Evolutionary conservation across 2,329 filamentous ascomycete genomes (phyloP).

Genomic region (Cordyceps cicadae): DNA sequence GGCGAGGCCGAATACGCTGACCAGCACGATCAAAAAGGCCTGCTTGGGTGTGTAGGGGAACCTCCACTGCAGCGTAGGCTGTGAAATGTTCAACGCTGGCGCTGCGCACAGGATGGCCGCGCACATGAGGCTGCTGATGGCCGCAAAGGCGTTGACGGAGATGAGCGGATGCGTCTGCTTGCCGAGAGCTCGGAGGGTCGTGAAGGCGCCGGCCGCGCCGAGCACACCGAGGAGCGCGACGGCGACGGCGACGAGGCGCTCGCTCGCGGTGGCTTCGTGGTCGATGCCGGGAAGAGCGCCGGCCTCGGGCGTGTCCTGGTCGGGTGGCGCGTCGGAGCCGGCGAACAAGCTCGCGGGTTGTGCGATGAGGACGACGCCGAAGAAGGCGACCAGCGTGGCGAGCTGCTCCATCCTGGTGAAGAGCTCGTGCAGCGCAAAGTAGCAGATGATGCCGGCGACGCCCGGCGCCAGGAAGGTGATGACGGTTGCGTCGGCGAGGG

Average conservation of each 20-base stretch:
- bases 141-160: constrained; percentile 75
- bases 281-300: constrained; percentile 22
- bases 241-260: constrained; percentile 62
- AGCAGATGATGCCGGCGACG: constrained; percentile 72
- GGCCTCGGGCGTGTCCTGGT: constrained; percentile 11
- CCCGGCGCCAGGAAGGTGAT: constrained; percentile 80
- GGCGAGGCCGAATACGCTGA: constrained; percentile 68
- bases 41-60: constrained; percentile 37
- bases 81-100: constrained; percentile 35
- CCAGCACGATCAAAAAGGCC: constrained; percentile 58
- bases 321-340: constrained; percentile 1
- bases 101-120: constrained; percentile 48
- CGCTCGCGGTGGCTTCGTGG: constrained; percentile 43
- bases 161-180: constrained; percentile 73
- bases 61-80: constrained; percentile 38
- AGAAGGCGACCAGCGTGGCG: constrained; percentile 64
- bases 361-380: constrained; percentile 77
- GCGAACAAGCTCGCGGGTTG: constrained; percentile 54
- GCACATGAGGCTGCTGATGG: constrained; percentile 62
- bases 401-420: constrained; percentile 72
- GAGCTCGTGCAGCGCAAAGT: constrained; percentile 63
- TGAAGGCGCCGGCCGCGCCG: constrained; percentile 66
- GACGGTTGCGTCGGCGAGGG: constrained; percentile 79
- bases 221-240: constrained; percentile 69
- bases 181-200: constrained; percentile 71